Evolutionary conservation across 345 rosid genomes (phyloP).

Genomic region (Alliaria petiolata): DNA sequence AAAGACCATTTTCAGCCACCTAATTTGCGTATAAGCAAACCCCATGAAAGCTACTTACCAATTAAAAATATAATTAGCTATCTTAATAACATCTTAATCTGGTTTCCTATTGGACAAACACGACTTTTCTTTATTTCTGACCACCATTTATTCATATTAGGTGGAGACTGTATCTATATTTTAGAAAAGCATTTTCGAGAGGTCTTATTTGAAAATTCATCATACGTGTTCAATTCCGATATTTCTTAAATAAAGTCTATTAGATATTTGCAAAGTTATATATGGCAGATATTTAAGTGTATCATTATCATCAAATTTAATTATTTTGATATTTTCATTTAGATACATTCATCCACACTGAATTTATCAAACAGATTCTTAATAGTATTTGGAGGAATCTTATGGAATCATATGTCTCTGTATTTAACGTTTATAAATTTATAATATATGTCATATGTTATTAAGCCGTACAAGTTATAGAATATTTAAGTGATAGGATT

Average conservation of each 20-base stretch:
- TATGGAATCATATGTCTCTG: constrained; percentile 20
- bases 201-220: constrained; percentile 8
- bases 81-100: too few species aligned
- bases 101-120: constrained; percentile 21
- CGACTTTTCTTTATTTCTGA: not conserved
- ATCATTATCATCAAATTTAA: not conserved
- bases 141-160: constrained; percentile 22
- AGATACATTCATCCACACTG: constrained; percentile 4
- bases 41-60: constrained; percentile 20
- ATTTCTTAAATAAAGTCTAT: not conserved
- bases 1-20: constrained; percentile 14
- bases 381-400: constrained; percentile 20
- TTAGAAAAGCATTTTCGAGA: not conserved
- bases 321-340: constrained; percentile 12
- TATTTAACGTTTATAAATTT: not conserved
- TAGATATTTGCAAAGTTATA: not conserved
- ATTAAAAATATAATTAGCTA: constrained; percentile 4
- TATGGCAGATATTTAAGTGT: not conserved
- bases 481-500: constrained; percentile 2
- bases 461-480: constrained; percentile 27
- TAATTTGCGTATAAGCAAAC: constrained; percentile 16
- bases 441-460: constrained; percentile 16
- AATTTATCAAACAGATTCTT: not conserved
- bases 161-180: constrained; percentile 4
- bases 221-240: not conserved